phyloP scores from a whole-genome alignment of 2,329 filamentous ascomycete species.

The Fusarium nodosum region DNA sequence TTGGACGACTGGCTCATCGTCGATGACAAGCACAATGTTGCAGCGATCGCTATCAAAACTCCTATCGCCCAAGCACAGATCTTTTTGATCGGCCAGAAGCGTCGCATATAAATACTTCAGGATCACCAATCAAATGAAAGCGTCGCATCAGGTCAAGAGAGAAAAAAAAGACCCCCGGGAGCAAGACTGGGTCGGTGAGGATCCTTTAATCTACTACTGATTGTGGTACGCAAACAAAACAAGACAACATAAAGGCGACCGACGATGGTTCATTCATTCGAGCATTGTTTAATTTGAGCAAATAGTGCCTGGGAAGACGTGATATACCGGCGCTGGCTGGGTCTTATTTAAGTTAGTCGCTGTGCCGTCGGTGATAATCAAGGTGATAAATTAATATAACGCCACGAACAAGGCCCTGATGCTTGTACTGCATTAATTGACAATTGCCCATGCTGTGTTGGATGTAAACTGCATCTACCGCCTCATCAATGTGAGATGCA shows the following conservation, averaged over 20 bases:
- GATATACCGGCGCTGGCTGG: conserved; percentile 9
- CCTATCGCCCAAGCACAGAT: conserved; percentile 18
- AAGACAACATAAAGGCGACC: background rate
- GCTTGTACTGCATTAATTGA: conserved; percentile 18
- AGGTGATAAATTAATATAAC: conserved; percentile 13
- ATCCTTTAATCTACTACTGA: conserved; percentile 40
- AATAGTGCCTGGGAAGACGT: background rate
- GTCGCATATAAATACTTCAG: conserved; percentile 20
- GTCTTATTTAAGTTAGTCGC: conserved; percentile 13
- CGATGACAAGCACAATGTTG: conserved; percentile 17
- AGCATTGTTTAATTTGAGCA: conserved; percentile 2
- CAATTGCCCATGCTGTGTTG: conserved; percentile 7
- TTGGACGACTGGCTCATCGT: conserved; percentile 18
- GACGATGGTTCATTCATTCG: background rate
- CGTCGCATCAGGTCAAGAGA: conserved; percentile 28
- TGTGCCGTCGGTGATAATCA: conserved; percentile 30
- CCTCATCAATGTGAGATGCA: conserved; percentile 14
- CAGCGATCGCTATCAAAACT: conserved; percentile 4
- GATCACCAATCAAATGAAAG: conserved; percentile 30
- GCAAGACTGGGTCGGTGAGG: conserved; percentile 31
- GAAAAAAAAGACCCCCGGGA: conserved; percentile 25
- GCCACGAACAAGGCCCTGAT: background rate
- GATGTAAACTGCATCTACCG: background rate
- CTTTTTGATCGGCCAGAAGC: conserved; percentile 19
- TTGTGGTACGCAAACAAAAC: conserved; percentile 16